A percentile compares a stretch with the other conserved stretches of the same genome.
These are phyloP conservation scores for Penicillium hesseltinei DNA, from an alignment of 2,329 filamentous ascomycete species.

Conservation along the genomic window DNA sequence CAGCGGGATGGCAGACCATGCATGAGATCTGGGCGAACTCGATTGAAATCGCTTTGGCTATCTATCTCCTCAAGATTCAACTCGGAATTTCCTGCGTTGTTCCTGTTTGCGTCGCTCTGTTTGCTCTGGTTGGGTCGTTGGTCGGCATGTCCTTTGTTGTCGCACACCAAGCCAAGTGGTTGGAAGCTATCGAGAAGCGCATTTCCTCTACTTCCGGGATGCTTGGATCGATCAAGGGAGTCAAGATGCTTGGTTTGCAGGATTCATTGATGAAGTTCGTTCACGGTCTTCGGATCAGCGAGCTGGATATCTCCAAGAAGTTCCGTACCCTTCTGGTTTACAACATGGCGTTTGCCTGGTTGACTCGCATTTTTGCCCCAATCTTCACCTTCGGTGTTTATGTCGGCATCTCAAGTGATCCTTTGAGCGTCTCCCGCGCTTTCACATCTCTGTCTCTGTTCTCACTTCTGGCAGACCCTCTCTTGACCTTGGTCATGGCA, in stretches of 20 bases:
- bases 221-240: constrained; percentile 51
- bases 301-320: constrained; percentile 42
- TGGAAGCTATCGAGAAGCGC: constrained; percentile 51
- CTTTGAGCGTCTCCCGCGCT: constrained; percentile 43
- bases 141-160: constrained; percentile 40
- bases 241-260: constrained; percentile 52
- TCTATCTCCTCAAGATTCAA: constrained; percentile 43
- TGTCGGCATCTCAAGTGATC: constrained; percentile 40
- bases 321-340: constrained; percentile 45
- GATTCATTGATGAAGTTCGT: constrained; percentile 40
- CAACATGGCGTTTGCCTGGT: constrained; percentile 43
- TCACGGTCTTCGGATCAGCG: constrained; percentile 41
- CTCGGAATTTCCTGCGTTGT: constrained; percentile 46
- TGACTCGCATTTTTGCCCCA: constrained; percentile 44
- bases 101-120: constrained; percentile 46
- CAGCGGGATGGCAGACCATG: constrained; percentile 41
- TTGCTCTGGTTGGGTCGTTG: constrained; percentile 37
- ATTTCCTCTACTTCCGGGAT: constrained; percentile 51
- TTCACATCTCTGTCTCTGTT: constrained; percentile 52
- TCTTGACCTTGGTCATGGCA: constrained; percentile 47
- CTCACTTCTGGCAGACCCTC: constrained; percentile 47
- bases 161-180: constrained; percentile 47
- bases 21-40: constrained; percentile 49
- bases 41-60: constrained; percentile 47
- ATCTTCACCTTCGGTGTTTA: constrained; percentile 49